Evolutionary conservation across 495 filamentous ascomycete species (phyloP).

Genomic region (Tuber borchii): DNA sequence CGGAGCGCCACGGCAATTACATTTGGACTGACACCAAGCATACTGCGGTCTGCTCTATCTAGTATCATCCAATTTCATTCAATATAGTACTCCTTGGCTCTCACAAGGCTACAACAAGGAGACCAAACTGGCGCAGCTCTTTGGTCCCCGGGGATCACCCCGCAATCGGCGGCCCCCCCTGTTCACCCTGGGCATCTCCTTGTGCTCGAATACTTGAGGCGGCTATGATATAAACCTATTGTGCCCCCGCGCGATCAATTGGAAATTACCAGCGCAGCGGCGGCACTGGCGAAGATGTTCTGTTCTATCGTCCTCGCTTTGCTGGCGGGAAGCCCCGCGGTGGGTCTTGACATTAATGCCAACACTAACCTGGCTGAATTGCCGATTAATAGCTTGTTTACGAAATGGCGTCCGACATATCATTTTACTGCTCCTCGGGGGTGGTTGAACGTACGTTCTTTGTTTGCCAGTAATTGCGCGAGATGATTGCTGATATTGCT

Average conservation of each 20-base stretch:
- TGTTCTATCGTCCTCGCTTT: background rate
- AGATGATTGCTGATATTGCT: background rate
- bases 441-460: constrained; percentile 49
- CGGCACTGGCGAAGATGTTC: background rate
- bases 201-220: too few relatives aligned
- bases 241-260: background rate
- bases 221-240: background rate
- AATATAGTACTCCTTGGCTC: background rate
- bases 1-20: background rate
- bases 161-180: background rate
- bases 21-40: background rate
- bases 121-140: background rate
- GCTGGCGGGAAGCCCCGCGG: background rate
- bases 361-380: background rate
- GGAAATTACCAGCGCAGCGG: background rate
- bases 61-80: background rate
- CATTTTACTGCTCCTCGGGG: constrained; percentile 51
- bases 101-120: background rate
- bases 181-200: background rate
- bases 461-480: background rate
- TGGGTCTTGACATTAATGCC: background rate
- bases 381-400: constrained; percentile 34
- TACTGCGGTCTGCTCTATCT: background rate
- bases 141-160: background rate
- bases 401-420: constrained; percentile 48